Base-by-base conservation (phyloP, 2,329 filamentous ascomycete genomes). In the Aspergillus costaricaensis region DNA sequence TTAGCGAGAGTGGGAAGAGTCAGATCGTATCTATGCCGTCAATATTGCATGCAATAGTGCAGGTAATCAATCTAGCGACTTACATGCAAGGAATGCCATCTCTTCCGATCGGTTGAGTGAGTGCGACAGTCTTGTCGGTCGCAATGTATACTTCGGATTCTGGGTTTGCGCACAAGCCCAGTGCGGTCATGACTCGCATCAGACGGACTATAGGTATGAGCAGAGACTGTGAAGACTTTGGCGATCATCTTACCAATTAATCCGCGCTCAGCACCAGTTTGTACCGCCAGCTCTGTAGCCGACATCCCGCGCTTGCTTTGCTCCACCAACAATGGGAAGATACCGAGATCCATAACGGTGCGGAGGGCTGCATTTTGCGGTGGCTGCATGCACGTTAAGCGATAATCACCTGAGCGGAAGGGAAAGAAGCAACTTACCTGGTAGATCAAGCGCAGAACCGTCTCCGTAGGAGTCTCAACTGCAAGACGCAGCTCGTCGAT, bases 351-450 rank as follows among this genome's bases (percentile, higher is more conserved):
- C 17, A 76, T 64, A 12, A 72, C 69, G 19, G 68, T 63, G 10
- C 71, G 69, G 27, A 76, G 62, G 0, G 73, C 70, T 5, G 72
- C 71, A 67, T 72, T 73, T 56, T 75, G 73, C 2, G 72, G 68
- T 27, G 73, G 71, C 73, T 75, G 41, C n/a, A 61, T 53, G n/a
- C 14, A 25, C 23, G 21, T 38, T 50, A 32, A 15, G 23, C 12
- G 9, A 21, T 12, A 41, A 38, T 51, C 9, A 30, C 41, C n/a
- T 32, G 17, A 19, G 43, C 39, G 19, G 15, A 27, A 52, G 10
- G 44, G 50, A 32, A 12, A 53, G 6, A n/a, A 49, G n/a, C 12
- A 36, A 14, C 4, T 4, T 67, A 75, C 73, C 66, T 75, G 72
- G 58, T 74, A 75, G 27, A 74, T 72, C 12, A 74, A 41, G 6